A percentile compares a stretch with the other conserved stretches of the same genome.
Evolutionary conservation across 148 eudicot genomes (phyloP).

Genomic region (Beta vulgaris): DNA sequence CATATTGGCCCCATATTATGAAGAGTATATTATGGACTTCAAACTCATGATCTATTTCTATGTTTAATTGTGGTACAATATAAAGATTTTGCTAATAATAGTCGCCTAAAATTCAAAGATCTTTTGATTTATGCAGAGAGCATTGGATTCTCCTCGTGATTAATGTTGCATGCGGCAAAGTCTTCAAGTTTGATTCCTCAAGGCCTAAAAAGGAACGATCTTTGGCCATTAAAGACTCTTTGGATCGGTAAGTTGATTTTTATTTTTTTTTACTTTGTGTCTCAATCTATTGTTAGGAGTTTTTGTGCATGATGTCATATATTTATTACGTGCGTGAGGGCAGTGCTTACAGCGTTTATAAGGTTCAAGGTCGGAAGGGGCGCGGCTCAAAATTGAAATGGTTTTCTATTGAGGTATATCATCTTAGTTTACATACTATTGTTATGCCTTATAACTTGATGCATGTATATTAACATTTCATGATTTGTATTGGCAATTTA

Average conservation of each 20-base stretch:
- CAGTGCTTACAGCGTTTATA: not conserved
- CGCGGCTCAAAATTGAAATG: not conserved
- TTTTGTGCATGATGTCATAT: not conserved
- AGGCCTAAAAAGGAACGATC: not conserved
- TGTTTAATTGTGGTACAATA: not conserved
- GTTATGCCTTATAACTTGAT: not conserved
- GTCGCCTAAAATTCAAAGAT: not conserved
- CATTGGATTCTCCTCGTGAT: not conserved
- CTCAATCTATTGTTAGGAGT: not conserved
- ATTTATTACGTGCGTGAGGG: not conserved
- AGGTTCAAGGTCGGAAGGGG: not conserved
- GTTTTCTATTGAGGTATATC: not conserved
- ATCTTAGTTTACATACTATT: not conserved
- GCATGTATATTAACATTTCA: not conserved
- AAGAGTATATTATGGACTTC: not conserved
- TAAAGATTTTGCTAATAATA: not conserved
- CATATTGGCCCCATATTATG: not conserved
- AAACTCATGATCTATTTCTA: not conserved
- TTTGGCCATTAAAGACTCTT: not conserved
- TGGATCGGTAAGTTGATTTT: not conserved
- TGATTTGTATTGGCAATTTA: not conserved
- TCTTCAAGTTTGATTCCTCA: not conserved
- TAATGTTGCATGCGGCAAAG: not conserved
- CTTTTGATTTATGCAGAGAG: not conserved
- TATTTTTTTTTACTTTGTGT: too few species aligned